Evolutionary conservation across 1,284 basidiomycete genomes (phyloP), one percentile per base, ranked within the genome.

Genomic region (Rhizoctonia solani): DNA sequence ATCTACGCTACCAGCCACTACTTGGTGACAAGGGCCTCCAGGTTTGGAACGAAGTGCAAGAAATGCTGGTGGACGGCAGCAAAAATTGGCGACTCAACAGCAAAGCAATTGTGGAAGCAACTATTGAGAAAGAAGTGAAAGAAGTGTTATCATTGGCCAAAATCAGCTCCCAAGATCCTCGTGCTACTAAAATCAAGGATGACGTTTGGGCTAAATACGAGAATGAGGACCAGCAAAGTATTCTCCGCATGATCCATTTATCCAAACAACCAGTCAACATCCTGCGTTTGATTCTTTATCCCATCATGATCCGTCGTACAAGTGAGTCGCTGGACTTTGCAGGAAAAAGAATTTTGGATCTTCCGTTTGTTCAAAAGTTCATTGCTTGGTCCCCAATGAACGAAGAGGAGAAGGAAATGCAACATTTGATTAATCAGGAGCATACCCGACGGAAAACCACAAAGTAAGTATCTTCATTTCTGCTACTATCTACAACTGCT

Each of bases 11-110:
- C 30, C n/a, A 44, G 29, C 63, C 66, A 14, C 44, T 44, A 29
- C 59, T 49, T 5, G 74, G 75, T 0, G 74, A 74, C 0, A 61
- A 27, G 8, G 76, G 75, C 1, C 74, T 73, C 2, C 73, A 74
- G 14, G 29, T 54, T 2, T 30, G 8, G 14, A 5, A 34, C 4
- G 4, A 27, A 9, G 11, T 47, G 39, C 6, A 16, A 1, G 13
- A 46, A 4, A n/a, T 2, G 1, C 8, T 29, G 39, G 23, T n/a
- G 13, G 42, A 29, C 6, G 19, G 49, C 6, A 27, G 16, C 3
- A 52, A 30, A 29, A 52, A 66, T 23, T 66, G 63, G 63, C 19
- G 54, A 3, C 16, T 9, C 25, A 32, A 46, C 9, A n/a, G 4
- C 9, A 6, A 1, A 4, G n/a, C 19, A 1, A 32, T 61, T 16